Evolutionary conservation across 768 basidiomycete genomes (phyloP).

Genomic region (Suillus fuscotomentosus): DNA sequence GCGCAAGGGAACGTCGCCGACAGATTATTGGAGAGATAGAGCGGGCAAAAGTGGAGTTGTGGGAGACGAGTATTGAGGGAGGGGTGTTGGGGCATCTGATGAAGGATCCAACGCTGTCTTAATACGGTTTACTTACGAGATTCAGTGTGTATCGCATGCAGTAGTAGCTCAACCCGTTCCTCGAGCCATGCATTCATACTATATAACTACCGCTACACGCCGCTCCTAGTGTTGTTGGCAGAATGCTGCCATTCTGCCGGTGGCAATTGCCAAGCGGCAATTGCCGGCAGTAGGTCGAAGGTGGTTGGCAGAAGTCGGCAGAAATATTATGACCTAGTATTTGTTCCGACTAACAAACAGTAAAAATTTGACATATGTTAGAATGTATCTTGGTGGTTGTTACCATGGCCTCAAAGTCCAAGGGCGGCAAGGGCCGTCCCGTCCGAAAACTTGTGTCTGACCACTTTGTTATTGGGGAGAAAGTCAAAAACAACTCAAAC

Average conservation of each 20-base stretch:
- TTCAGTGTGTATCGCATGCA: background rate
- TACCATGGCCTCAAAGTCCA: background rate
- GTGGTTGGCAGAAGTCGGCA: too few species aligned
- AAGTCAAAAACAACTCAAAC: constrained; percentile 7
- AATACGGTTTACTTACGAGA: background rate
- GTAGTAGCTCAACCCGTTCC: background rate
- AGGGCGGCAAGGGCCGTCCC: background rate
- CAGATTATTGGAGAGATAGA: constrained; percentile 56
- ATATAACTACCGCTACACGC: background rate
- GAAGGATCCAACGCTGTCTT: constrained; percentile 25
- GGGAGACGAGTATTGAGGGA: constrained; percentile 73
- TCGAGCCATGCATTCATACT: background rate
- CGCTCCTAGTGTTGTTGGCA: background rate
- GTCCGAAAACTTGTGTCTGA: background rate
- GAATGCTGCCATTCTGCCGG: too few species aligned
- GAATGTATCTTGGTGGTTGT: background rate
- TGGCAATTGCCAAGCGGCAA: too few species aligned
- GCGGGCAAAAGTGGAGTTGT: constrained; percentile 61
- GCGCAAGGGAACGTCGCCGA: constrained; percentile 52
- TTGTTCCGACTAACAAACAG: too few species aligned
- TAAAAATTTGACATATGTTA: too few species aligned
- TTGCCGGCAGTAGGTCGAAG: too few species aligned
- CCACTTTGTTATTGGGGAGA: constrained; percentile 2
- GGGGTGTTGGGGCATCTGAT: constrained; percentile 54
- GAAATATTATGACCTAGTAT: too few species aligned